Evolutionary conservation across 78 protist species (phyloP).

Genomic region (Dictyostelium intermedium): DNA sequence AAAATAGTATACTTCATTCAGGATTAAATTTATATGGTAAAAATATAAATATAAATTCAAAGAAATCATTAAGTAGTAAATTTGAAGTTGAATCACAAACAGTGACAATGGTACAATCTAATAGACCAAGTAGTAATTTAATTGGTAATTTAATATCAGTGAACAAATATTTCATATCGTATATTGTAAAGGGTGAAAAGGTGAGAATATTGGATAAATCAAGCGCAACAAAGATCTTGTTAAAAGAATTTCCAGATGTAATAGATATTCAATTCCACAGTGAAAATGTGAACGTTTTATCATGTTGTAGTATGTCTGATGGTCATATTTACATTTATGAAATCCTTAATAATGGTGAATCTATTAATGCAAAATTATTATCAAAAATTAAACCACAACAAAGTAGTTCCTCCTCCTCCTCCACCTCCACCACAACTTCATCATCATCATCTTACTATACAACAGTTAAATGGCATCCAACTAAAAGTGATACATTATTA

Average conservation of each 20-base stretch:
- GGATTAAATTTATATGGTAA: slow-evolving; percentile 51
- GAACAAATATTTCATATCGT: slow-evolving; percentile 29
- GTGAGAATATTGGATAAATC: slow-evolving; percentile 57
- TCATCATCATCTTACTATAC: background rate
- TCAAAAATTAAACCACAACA: background rate
- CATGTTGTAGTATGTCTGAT: background rate
- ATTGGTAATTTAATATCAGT: slow-evolving; percentile 36
- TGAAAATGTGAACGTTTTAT: slow-evolving; percentile 18
- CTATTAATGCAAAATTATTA: background rate
- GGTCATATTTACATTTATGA: slow-evolving; percentile 27
- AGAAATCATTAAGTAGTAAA: background rate
- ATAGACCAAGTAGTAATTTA: background rate
- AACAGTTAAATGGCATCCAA: slow-evolving; percentile 32
- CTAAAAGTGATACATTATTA: background rate
- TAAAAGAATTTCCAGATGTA: slow-evolving; percentile 18
- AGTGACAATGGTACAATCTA: slow-evolving; percentile 25
- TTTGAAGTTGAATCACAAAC: slow-evolving; percentile 46
- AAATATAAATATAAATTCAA: slow-evolving; percentile 25
- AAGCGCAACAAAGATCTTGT: background rate
- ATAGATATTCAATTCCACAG: slow-evolving; percentile 54
- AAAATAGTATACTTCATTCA: background rate
- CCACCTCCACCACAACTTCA: too few relatives aligned
- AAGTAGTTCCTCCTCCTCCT: too few relatives aligned
- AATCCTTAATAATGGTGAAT: background rate
- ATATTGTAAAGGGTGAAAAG: slow-evolving; percentile 54